Base-by-base conservation (phyloP, 23 red algal species). In the Gracilaria caudata region DNA sequence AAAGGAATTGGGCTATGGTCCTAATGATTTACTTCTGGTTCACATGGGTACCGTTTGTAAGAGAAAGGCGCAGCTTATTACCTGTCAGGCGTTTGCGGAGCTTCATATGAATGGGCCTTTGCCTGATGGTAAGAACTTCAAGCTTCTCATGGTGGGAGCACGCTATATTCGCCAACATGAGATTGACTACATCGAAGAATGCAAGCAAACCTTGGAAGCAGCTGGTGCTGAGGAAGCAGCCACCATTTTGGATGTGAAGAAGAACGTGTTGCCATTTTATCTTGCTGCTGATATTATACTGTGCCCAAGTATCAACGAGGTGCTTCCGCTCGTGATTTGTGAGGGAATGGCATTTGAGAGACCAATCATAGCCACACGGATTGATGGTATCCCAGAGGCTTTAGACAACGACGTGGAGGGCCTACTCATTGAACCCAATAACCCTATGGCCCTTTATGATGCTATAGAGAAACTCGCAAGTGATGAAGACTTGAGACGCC, bases 281-380 rank as follows among this genome's bases (percentile, higher is more conserved):
- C 79, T 93, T 40, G 91, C 96, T 11, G 96, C 96, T 10, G 96
- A 98, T 78, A 92, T 98, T 81, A 77, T 98, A 8, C 49, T 98
- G 49, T 94, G 91, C 71, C 96, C 96, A 44, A 94, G 92, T 24
- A 86, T 98, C 26, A 98, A 98, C 66, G 96, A 98, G 73, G 96
- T 98, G 44, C 82, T 98, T 44, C 96, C 96, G 51, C 92, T 98
- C 21, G 96, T 98, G 34, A 94, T 98, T 39, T 98, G 96, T 51
- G 96, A 98, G 60, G 91, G 79, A 33, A 98, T 98, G 96, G 96
- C 96, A 28, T 98, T 98, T 89, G 96, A 98, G 55, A 89, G 93
- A 26, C 92, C 96, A 7, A 82, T 98, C 21, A 90, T 98, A 72
- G 96, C 96, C 21, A 82, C 92, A 6, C n/a, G 64, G 32, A 98